A percentile compares a stretch with the other conserved stretches of the same genome.
phyloP scores from a whole-genome alignment of 345 rosid genomes.

The Physaria fendleri region DNA sequence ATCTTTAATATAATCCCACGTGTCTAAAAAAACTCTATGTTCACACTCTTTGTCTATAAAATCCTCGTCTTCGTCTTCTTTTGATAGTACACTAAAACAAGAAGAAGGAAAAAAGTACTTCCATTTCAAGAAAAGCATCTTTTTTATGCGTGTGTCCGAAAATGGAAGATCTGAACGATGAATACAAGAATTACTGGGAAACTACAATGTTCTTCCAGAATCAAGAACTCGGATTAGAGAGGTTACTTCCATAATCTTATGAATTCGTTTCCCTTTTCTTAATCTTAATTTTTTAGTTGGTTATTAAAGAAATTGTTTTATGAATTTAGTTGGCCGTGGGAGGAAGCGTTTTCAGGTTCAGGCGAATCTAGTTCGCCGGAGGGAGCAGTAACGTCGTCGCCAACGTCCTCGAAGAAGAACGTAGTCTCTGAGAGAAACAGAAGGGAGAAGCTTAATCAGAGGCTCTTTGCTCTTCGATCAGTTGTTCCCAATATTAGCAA shows the following conservation, averaged over 20 bases:
- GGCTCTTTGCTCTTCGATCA: constrained; percentile 79
- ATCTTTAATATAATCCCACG: constrained; percentile 18
- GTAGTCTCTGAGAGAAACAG: constrained; percentile 81
- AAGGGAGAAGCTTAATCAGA: constrained; percentile 77
- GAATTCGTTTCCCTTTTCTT: neutral
- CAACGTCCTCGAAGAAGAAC: constrained; percentile 67
- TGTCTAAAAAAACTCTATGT: constrained; percentile 8
- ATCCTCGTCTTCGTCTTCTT: constrained; percentile 11
- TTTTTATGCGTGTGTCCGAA: constrained; percentile 5
- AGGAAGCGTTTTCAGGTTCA: constrained; percentile 46
- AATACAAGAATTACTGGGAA: constrained; percentile 63
- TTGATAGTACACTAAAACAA: constrained; percentile 15
- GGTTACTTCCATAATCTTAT: constrained; percentile 23
- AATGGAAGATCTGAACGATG: constrained; percentile 32
- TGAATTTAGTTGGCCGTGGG: constrained; percentile 42
- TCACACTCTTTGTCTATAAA: constrained; percentile 27
- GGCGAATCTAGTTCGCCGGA: constrained; percentile 94
- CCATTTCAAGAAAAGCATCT: constrained; percentile 28
- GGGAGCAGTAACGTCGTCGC: constrained; percentile 62
- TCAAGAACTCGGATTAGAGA: constrained; percentile 48
- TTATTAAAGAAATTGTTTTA: neutral
- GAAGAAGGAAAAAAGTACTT: neutral
- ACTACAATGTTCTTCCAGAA: constrained; percentile 55
- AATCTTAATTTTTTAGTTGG: neutral
- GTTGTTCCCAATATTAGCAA: constrained; percentile 61